Evolutionary conservation across 805 yeast species (phyloP).

Genomic region (Candida piceae): DNA sequence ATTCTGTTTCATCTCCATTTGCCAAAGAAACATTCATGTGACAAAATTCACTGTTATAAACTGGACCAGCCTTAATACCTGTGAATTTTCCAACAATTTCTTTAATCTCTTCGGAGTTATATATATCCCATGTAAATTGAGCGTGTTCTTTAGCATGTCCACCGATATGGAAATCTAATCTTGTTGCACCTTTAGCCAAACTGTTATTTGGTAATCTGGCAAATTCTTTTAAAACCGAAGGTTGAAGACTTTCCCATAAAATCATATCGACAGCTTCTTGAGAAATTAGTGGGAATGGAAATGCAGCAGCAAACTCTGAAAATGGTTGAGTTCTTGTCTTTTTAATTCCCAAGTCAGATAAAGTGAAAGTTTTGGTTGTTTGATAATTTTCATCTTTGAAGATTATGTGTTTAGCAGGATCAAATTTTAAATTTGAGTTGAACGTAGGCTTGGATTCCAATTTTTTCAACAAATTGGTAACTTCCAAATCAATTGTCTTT

Average conservation of each 20-base stretch:
- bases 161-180: conserved; percentile 41
- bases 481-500: conserved; percentile 21
- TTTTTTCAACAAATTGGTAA: conserved; percentile 12
- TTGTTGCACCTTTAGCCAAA: conserved; percentile 25
- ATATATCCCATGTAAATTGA: conserved; percentile 46
- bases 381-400: conserved; percentile 32
- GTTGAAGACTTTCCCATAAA: conserved; percentile 45
- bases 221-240: conserved; percentile 36
- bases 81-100: conserved; percentile 45
- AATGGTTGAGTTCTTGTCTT: conserved; percentile 28
- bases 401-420: conserved; percentile 33
- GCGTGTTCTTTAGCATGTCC: conserved; percentile 37
- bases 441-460: conserved; percentile 23
- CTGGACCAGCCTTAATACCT: conserved; percentile 39
- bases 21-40: conserved; percentile 44
- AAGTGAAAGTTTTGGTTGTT: conserved; percentile 33
- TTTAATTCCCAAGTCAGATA: conserved; percentile 32
- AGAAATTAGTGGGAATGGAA: conserved; percentile 54
- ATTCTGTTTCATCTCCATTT: conserved; percentile 14
- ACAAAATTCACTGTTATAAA: conserved; percentile 49
- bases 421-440: conserved; percentile 30
- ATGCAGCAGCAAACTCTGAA: conserved; percentile 39
- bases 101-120: conserved; percentile 46
- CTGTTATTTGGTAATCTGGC: conserved; percentile 34
- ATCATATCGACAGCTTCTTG: conserved; percentile 53